Base-by-base conservation (phyloP, 768 basidiomycete species). In the Ramaria sp. region DNA sequence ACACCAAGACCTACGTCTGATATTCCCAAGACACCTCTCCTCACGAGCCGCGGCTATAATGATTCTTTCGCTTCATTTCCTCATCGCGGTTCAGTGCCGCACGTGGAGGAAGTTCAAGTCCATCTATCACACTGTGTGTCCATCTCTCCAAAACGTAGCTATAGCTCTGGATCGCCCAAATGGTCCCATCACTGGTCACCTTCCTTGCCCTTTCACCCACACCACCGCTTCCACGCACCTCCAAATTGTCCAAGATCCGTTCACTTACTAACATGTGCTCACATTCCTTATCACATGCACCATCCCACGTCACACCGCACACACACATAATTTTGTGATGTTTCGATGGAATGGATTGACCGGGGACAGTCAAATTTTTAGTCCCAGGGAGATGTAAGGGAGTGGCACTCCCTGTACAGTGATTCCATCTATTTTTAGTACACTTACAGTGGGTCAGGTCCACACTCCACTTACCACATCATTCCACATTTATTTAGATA, bases 191-290 rank as follows among this genome's bases (percentile, higher is more conserved):
- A 50, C 48, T 20, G 34, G 13, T 12, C n/a, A 10, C 28, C 28
- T 9, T 37, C 28, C 8, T 50, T 32, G 28, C 48, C 48, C 15
- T 12, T 3, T 16, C n/a, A n/a, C n/a, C 48, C 30, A 5, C 48
- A 34, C 48, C 30, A 6, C 30, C 24, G 10, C 18, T n/a, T 3
- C 30, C 48, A 18, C 28, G 48, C 28, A 8, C 48, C 16, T 28
- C 48, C 34, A 50, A 32, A 24, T 30, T 50, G 13, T 50, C 48
- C 8, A 50, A 50, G 20, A 50, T 50, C 24, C 48, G 48, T 37
- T 50, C 48, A 12, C 48, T 50, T 18, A 50, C 48, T 15, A 37
- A 30, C 32, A 15, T 50, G 30, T 32, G 48, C 18, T 9, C 34
- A 6, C 48, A 15, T 16, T 32, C 48, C 16, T 16, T 32, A 8